A percentile compares a stretch with the other conserved stretches of the same genome.
Conservation (phyloP, 371 early-diverging fungal species). For the Nematocida displodere region DNA sequence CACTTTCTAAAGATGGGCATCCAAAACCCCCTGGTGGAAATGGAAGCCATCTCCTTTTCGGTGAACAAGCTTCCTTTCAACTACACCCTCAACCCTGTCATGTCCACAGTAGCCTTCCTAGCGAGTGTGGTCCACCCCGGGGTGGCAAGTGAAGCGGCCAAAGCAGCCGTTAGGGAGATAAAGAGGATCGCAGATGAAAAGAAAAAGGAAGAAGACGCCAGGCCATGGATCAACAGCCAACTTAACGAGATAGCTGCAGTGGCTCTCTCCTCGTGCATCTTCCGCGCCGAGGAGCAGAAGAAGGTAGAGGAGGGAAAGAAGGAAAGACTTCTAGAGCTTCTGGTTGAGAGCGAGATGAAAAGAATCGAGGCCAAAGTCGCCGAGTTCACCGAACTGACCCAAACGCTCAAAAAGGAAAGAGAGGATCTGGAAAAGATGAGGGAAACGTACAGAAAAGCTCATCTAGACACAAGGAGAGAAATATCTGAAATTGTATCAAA, state of each 20-base stretch:
- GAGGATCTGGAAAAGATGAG: conserved; percentile 55
- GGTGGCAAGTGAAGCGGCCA: conserved; percentile 78
- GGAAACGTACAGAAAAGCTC: conserved; percentile 53
- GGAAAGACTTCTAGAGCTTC: conserved; percentile 53
- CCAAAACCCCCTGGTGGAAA: conserved; percentile 75
- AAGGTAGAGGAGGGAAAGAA: conserved; percentile 59
- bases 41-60: conserved; percentile 30
- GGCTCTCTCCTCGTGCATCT: conserved; percentile 69
- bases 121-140: conserved; percentile 79
- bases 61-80: conserved; percentile 71
- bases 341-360: conserved; percentile 58
- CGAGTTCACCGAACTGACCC: conserved; percentile 51
- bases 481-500: conserved; percentile 43
- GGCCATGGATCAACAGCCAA: conserved; percentile 21
- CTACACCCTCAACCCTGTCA: conserved; percentile 86
- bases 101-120: conserved; percentile 84
- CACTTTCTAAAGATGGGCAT: conserved; percentile 88
- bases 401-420: conserved; percentile 54
- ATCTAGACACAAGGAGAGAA: conserved; percentile 44
- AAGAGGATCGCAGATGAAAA: conserved; percentile 21
- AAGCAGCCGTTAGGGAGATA: conserved; percentile 55
- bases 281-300: conserved; percentile 55
- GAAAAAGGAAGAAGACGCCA: conserved; percentile 67
- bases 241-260: conserved; percentile 46
- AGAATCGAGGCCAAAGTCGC: conserved; percentile 58